phyloP scores from a whole-genome alignment of 805 yeast genomes.

The Saccharomyces eubayanus region DNA sequence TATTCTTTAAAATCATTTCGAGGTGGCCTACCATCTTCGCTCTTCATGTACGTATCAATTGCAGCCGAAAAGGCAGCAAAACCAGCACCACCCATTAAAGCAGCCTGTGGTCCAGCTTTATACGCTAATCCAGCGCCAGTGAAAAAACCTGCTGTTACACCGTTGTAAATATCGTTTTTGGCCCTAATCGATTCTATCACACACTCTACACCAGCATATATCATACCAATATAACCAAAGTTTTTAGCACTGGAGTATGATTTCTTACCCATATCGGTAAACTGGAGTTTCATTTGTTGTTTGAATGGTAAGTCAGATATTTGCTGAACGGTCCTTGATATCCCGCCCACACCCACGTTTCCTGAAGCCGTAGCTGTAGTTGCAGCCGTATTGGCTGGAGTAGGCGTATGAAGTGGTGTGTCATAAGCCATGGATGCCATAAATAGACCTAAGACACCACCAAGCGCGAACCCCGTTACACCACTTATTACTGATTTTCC shows the following conservation, averaged over 20 bases:
- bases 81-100: slow-evolving; percentile 89
- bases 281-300: slow-evolving; percentile 87
- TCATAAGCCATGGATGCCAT: slow-evolving; percentile 63
- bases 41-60: slow-evolving; percentile 74
- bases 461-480: slow-evolving; percentile 86
- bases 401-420: slow-evolving; percentile 32
- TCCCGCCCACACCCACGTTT: slow-evolving; percentile 10
- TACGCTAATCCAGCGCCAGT: slow-evolving; percentile 95
- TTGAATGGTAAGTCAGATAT: slow-evolving; percentile 80
- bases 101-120: slow-evolving; percentile 90
- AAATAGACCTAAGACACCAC: slow-evolving; percentile 91
- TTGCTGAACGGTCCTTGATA: slow-evolving; percentile 34
- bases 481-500: slow-evolving; percentile 90
- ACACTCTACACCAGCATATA: slow-evolving; percentile 90
- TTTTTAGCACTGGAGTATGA: slow-evolving; percentile 86
- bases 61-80: slow-evolving; percentile 94
- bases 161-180: slow-evolving; percentile 85
- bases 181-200: slow-evolving; percentile 78
- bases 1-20: slow-evolving; percentile 71
- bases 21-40: slow-evolving; percentile 80
- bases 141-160: slow-evolving; percentile 86
- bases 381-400: slow-evolving; percentile 12
- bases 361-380: slow-evolving; percentile 2
- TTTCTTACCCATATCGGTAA: slow-evolving; percentile 84
- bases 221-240: slow-evolving; percentile 87